Evolutionary conservation across 805 yeast genomes (phyloP).

Genomic region (Metschnikowia similis): DNA sequence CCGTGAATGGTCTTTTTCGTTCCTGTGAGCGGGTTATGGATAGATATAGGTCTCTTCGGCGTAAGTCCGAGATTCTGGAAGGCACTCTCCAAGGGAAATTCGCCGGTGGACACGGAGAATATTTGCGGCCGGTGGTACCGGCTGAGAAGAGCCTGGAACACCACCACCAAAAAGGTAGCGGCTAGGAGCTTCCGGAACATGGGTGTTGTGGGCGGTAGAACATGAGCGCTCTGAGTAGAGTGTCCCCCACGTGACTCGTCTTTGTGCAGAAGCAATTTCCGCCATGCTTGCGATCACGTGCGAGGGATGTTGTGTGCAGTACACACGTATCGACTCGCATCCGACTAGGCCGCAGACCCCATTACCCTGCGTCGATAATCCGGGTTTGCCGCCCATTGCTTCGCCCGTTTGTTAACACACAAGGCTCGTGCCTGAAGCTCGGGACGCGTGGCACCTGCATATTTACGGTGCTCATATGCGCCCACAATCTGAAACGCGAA

Average conservation of each 20-base stretch:
- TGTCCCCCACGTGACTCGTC: neutral
- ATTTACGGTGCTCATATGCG: neutral
- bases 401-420: neutral
- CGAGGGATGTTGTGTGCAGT: neutral
- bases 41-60: constrained; percentile 26
- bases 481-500: neutral
- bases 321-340: neutral
- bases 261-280: neutral
- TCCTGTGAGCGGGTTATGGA: constrained; percentile 18
- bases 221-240: neutral
- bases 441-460: neutral
- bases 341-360: too few species aligned
- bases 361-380: neutral
- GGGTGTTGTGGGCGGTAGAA: neutral
- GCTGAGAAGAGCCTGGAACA: neutral
- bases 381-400: neutral
- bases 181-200: constrained; percentile 3
- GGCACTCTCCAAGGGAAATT: neutral
- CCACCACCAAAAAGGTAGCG: neutral
- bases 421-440: neutral
- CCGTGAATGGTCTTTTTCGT: constrained; percentile 51
- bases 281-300: neutral
- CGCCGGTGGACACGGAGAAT: neutral
- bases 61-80: constrained; percentile 28
- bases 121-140: neutral